Percentiles rank a stretch among this genome's conserved stretches.
Evolutionary conservation across 768 basidiomycete genomes (phyloP).

Genomic region (Fistulinella prunicolor): DNA sequence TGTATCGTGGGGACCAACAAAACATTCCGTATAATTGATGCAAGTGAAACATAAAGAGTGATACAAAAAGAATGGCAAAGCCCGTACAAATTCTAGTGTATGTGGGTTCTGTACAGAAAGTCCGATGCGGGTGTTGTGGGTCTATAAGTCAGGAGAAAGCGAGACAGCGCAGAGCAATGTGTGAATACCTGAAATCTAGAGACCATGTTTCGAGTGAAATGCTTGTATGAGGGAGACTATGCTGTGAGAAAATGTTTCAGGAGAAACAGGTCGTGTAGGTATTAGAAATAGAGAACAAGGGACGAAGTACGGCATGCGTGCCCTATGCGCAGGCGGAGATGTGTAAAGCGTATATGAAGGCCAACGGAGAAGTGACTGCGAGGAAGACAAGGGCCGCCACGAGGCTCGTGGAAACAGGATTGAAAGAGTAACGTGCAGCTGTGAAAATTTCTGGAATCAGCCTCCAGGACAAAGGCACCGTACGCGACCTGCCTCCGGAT

Average conservation of each 20-base stretch:
- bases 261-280: neutral
- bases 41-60: slow-evolving; percentile 5
- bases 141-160: slow-evolving; percentile 13
- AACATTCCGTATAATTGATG: slow-evolving; percentile 6
- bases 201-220: slow-evolving; percentile 13
- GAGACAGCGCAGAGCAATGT: slow-evolving; percentile 1
- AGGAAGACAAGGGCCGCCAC: slow-evolving; percentile 16
- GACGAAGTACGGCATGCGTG: neutral
- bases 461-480: neutral
- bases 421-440: slow-evolving; percentile 12
- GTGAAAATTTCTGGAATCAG: slow-evolving; percentile 1
- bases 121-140: slow-evolving; percentile 7
- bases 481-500: slow-evolving; percentile 15
- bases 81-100: slow-evolving; percentile 17
- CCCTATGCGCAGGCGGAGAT: slow-evolving; percentile 3
- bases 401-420: slow-evolving; percentile 11
- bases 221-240: slow-evolving; percentile 8
- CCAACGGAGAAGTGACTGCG: slow-evolving; percentile 16
- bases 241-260: slow-evolving; percentile 7
- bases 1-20: neutral
- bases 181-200: slow-evolving; percentile 14
- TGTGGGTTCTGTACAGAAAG: slow-evolving; percentile 11
- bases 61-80: slow-evolving; percentile 18
- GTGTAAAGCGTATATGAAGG: slow-evolving; percentile 15
- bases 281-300: neutral